Evolutionary conservation across 2,329 filamentous ascomycete species (phyloP).

Genomic region (Arthroderma uncinatum): DNA sequence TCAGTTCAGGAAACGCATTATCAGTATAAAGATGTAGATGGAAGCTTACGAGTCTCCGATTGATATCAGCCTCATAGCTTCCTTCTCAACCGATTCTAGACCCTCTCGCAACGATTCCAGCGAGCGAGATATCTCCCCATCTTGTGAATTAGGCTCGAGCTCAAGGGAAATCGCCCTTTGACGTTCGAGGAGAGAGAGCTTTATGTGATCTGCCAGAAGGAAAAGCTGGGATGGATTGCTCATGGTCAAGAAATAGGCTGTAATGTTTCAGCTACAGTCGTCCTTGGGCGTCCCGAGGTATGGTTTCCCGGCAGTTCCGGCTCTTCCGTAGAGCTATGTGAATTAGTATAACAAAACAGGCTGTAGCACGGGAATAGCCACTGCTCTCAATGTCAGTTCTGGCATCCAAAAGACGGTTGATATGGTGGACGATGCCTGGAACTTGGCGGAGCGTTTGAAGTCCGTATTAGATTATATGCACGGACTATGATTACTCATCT

Average conservation of each 20-base stretch:
- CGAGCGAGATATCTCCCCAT: constrained; percentile 79
- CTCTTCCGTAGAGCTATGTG: not conserved
- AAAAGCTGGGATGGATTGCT: constrained; percentile 62
- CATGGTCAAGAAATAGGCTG: constrained; percentile 23
- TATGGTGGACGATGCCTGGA: not conserved
- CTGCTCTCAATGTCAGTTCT: not conserved
- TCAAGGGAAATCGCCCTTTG: constrained; percentile 74
- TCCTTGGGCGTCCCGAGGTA: not conserved
- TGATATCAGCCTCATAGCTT: constrained; percentile 53
- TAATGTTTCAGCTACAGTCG: not conserved
- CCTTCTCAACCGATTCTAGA: constrained; percentile 56
- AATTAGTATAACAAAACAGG: not conserved
- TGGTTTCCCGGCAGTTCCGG: not conserved
- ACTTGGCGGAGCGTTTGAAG: not conserved
- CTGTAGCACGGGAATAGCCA: not conserved
- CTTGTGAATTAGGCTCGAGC: constrained; percentile 67
- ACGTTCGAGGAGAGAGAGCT: constrained; percentile 84
- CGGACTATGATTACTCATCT: not conserved
- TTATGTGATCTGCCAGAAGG: constrained; percentile 91
- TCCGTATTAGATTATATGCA: not conserved
- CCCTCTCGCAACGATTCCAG: constrained; percentile 77
- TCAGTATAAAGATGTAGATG: not conserved
- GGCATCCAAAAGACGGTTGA: not conserved
- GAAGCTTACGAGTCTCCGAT: constrained; percentile 47
- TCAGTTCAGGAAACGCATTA: not conserved